These are phyloP conservation scores for Xylariomycetidae sp. DNA, from an alignment of 2,329 filamentous ascomycete genomes.

Conservation along the genomic window DNA sequence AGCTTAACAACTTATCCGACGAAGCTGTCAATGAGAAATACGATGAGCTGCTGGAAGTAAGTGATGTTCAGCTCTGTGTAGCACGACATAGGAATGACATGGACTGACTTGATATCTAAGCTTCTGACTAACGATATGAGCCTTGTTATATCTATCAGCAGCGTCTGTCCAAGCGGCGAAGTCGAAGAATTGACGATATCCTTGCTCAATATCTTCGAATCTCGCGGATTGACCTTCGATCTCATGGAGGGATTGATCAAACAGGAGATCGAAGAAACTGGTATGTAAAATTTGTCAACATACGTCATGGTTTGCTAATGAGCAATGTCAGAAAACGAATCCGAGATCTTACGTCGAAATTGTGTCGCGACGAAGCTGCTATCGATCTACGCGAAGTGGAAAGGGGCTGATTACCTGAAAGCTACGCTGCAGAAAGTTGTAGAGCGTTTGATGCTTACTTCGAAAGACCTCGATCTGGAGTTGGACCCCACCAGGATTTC, in stretches of 20 bases:
- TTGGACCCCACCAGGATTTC: constrained; percentile 59
- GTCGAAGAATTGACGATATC: constrained; percentile 66
- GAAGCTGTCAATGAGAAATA: constrained; percentile 65
- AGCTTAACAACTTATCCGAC: constrained; percentile 66
- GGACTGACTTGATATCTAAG: constrained; percentile 27
- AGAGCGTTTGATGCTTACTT: constrained; percentile 61
- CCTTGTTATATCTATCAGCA: constrained; percentile 59
- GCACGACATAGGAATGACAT: no score
- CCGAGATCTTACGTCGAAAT: constrained; percentile 62
- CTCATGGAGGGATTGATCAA: constrained; percentile 63
- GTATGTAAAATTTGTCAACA: no score
- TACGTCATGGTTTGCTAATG: no score
- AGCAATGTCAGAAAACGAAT: constrained; percentile 56
- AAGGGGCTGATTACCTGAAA: constrained; percentile 59
- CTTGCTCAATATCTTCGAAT: constrained; percentile 65
- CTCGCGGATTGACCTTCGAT: constrained; percentile 57
- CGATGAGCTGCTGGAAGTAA: constrained; percentile 57
- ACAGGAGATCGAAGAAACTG: constrained; percentile 64
- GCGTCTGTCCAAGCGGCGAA: constrained; percentile 62
- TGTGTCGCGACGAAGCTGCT: constrained; percentile 71
- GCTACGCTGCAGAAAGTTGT: constrained; percentile 62
- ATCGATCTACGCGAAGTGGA: constrained; percentile 68
- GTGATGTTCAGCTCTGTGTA: no score
- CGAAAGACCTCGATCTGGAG: constrained; percentile 63
- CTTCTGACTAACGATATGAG: constrained; percentile 59